Base-by-base conservation (phyloP, 176 grass and related monocot species). In the Avena insularis region DNA sequence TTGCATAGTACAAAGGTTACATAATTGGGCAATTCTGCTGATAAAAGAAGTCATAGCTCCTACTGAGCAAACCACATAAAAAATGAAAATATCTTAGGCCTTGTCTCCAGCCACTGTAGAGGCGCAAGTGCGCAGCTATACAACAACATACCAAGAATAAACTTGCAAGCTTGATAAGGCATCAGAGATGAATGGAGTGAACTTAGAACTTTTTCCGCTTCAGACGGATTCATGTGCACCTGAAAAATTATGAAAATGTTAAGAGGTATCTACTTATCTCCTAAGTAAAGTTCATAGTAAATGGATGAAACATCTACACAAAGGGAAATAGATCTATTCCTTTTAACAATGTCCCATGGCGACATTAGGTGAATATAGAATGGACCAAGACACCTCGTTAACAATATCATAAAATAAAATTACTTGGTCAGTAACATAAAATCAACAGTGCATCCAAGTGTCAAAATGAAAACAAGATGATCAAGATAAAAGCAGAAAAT, bases 121-220 rank as follows among this genome's bases (percentile, higher is more conserved):
- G 45, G 33, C 12, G 84, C 25, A 75, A 84, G 23, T 73, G 49
- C 2, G 83, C 31, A 78, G 79, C 23, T 67, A 65, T 61, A 38
- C 20, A 79, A 88, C 21, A 91, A 66, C 86, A 67, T 96, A 98
- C 97, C 97, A 71, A 98, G 92, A 86, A 98, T 96, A 87, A 96
- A 98, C 58, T 87, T 86, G 92, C 97, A 98, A 45, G 90, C 79
- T 71, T 94, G 92, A 84, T 96, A 98, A 80, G 93, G 97, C 97
- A 98, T 96, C 17, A 88, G 75, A 86, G 97, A 96, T 27, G 83
- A 92, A 83, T 89, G 92, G 78, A 98, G 66, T 19, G 92, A 90
- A 57, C 82, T 60, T 69, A 98, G 92, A 48, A 98, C 89, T 88
- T 86, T 92, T 81, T 98, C 93, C 9, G 92, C 97, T 81, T 96